Percentiles rank a stretch among this genome's conserved stretches.
These are phyloP conservation scores for Davidsoniella neocaledoniae DNA, from an alignment of 2,329 filamentous ascomycete species.

Conservation along the genomic window DNA sequence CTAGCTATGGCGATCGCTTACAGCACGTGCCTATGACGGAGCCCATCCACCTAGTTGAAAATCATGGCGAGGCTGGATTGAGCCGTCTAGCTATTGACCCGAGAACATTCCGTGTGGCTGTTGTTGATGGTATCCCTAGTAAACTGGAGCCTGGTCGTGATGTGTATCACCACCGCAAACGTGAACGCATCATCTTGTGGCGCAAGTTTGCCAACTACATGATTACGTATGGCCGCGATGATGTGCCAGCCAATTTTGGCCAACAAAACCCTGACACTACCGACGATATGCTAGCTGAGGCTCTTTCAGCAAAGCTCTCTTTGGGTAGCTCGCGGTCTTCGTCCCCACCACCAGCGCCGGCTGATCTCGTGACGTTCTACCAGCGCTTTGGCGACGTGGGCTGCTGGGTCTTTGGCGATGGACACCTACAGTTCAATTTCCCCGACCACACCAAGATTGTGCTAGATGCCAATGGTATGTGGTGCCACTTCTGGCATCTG, in stretches of 20 bases:
- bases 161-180: slow-evolving; percentile 47
- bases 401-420: slow-evolving; percentile 67
- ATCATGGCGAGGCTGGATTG: slow-evolving; percentile 47
- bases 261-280: slow-evolving; percentile 6
- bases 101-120: slow-evolving; percentile 38
- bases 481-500: slow-evolving; percentile 64
- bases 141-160: slow-evolving; percentile 47
- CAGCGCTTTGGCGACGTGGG: slow-evolving; percentile 67
- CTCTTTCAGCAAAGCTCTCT: slow-evolving; percentile 7
- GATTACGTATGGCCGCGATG: slow-evolving; percentile 57
- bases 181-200: slow-evolving; percentile 50
- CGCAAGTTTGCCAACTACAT: slow-evolving; percentile 63
- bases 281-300: slow-evolving; percentile 7
- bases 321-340: background rate
- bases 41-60: slow-evolving; percentile 56
- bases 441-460: slow-evolving; percentile 78
- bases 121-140: slow-evolving; percentile 41
- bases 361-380: slow-evolving; percentile 60
- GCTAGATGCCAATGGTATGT: slow-evolving; percentile 54
- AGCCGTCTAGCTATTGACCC: slow-evolving; percentile 47
- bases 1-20: slow-evolving; percentile 36
- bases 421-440: slow-evolving; percentile 71
- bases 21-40: slow-evolving; percentile 49
- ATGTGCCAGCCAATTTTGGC: slow-evolving; percentile 26
- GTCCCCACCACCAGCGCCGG: slow-evolving; percentile 19